Evolutionary conservation across 2,329 filamentous ascomycete genomes (phyloP).

Genomic region (Nemania sp.): DNA sequence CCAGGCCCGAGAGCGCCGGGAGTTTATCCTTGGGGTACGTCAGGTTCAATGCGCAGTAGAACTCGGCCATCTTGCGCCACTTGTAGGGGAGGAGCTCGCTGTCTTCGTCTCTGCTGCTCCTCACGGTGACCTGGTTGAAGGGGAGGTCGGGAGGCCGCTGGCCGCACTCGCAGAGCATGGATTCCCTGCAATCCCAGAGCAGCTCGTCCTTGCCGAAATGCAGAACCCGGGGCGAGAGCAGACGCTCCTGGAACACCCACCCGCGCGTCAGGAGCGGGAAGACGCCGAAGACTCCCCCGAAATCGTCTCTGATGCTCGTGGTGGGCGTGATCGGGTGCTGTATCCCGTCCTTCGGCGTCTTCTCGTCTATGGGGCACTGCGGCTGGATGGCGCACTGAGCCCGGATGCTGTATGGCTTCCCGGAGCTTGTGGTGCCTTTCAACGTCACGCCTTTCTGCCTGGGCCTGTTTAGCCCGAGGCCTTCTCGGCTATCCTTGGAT

Average conservation of each 20-base stretch:
- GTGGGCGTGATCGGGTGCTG: constrained; percentile 12
- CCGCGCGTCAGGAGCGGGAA: constrained; percentile 18
- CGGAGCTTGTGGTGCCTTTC: constrained; percentile 10
- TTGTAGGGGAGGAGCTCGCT: constrained; percentile 4
- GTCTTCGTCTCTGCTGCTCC: not conserved
- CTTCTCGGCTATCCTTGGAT: constrained; percentile 7
- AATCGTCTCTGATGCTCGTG: constrained; percentile 3
- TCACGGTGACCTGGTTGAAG: constrained; percentile 12
- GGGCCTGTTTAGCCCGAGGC: not conserved
- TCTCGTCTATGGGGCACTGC: not conserved
- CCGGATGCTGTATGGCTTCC: constrained; percentile 11
- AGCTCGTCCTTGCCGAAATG: constrained; percentile 22
- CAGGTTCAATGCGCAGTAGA: constrained; percentile 13
- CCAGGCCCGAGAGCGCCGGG: constrained; percentile 22
- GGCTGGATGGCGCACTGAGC: constrained; percentile 7
- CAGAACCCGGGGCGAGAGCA: constrained; percentile 21
- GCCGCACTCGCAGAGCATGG: constrained; percentile 17
- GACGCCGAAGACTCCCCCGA: not conserved
- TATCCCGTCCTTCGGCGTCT: constrained; percentile 5
- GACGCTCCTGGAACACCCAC: constrained; percentile 22
- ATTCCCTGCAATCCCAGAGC: constrained; percentile 23
- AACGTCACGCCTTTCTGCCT: not conserved
- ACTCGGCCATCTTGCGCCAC: constrained; percentile 19
- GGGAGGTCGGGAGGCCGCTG: constrained; percentile 1
- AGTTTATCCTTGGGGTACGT: constrained; percentile 22